Evolutionary conservation across 2,329 filamentous ascomycete species (phyloP).

Genomic region (Stromatinia cepivora): DNA sequence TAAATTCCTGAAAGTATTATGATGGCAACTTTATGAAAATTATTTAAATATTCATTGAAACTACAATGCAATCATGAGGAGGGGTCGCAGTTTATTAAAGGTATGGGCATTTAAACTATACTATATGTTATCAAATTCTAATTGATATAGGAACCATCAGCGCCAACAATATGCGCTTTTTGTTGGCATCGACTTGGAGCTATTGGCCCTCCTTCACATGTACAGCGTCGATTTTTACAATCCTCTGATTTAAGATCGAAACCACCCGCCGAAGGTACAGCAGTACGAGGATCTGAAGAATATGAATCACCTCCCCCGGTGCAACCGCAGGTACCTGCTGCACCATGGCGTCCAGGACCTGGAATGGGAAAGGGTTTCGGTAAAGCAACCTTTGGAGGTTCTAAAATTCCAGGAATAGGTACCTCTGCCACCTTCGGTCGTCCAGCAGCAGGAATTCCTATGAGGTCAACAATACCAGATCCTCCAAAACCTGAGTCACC

Average conservation of each 20-base stretch:
- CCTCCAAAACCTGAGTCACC: constrained; percentile 9
- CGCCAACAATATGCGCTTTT: constrained; percentile 40
- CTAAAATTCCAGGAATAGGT: constrained; percentile 12
- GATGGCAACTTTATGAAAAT: constrained; percentile 15
- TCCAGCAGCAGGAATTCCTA: constrained; percentile 15
- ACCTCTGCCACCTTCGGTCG: background rate
- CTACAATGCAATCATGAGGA: constrained; percentile 34
- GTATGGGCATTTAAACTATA: constrained; percentile 24
- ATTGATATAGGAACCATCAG: constrained; percentile 34
- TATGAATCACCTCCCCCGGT: constrained; percentile 10
- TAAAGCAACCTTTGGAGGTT: constrained; percentile 1
- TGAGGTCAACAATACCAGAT: constrained; percentile 19
- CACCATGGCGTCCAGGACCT: constrained; percentile 29
- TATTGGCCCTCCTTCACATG: constrained; percentile 36
- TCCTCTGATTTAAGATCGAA: constrained; percentile 35
- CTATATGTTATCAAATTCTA: background rate
- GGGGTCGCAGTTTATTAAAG: constrained; percentile 37
- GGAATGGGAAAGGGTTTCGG: constrained; percentile 12
- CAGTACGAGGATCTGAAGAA: constrained; percentile 26
- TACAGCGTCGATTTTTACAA: constrained; percentile 40
- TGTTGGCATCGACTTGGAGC: constrained; percentile 40
- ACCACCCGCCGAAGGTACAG: constrained; percentile 32
- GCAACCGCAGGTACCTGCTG: constrained; percentile 12
- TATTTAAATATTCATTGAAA: constrained; percentile 25
- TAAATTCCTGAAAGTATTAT: constrained; percentile 24